Evolutionary conservation across 495 filamentous ascomycete genomes (phyloP), one percentile per base, ranked within the genome.

Genomic region (Trichoderma gamsii): DNA sequence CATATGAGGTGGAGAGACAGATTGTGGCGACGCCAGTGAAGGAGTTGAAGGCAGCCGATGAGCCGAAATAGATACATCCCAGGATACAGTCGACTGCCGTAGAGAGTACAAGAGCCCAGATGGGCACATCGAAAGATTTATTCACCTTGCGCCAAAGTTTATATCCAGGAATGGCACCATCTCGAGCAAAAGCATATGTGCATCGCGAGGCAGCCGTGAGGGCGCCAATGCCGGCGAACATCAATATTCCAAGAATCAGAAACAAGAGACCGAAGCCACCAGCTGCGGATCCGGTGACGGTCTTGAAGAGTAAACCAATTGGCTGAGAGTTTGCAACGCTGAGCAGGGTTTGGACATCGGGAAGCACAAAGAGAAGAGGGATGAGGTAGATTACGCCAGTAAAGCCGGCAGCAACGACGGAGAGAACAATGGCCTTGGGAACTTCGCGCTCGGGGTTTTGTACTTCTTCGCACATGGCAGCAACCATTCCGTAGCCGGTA

Each of bases 261-360:
- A 91, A 88, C 12, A 91, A 82, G 2, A 94, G 80, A 4, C 84
- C 90, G 56, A 94, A 89, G 2, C 89, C 90, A 25, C 90, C 90
- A 18, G 74, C 81, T 21, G 83, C 77, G 35, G 81, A 83, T 12
- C 85, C 86, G n/a, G 85, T 87, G 27, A 84, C 86, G 0, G 73
- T 81, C 66, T 83, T 84, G 74, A 86, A 87, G 69, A 88, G 75
- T 56, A 83, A 77, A 8, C 81, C 83, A 56, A 89, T 81, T 3
- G 86, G 86, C 70, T 88, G 86, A 21, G 82, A 84, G 67, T 84
- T 84, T 6, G 80, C 74, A n/a, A 86, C 84, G 5, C 70, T 70
- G 16, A 86, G 76, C 61, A 88, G 80, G 11, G 76, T 70, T 25
- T 73, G 52, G 8, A 88, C 79, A 35, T 84, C 76, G 0, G 86